Conservation (phyloP, 164 flowering plant genomes). For the Cinnamomum chago region DNA sequence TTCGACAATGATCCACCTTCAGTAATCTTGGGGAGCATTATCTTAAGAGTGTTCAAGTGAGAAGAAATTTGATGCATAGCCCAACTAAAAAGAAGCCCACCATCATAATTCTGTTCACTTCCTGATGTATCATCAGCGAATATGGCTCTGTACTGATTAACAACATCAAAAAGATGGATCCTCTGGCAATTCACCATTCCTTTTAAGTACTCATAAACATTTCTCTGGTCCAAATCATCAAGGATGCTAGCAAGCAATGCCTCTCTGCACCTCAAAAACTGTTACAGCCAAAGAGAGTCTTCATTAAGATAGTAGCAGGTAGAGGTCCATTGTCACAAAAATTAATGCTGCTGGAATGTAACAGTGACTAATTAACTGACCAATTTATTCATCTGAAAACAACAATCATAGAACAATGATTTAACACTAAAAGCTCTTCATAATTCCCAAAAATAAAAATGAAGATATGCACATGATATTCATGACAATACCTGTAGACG, state of each 20-base stretch:
- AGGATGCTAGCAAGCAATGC: slow-evolving; percentile 93
- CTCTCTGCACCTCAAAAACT: slow-evolving; percentile 96
- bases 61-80: slow-evolving; percentile 92
- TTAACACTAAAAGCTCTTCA: background rate
- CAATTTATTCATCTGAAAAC: background rate
- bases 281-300: slow-evolving; percentile 14
- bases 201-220: slow-evolving; percentile 85
- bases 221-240: slow-evolving; percentile 93
- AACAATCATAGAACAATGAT: background rate
- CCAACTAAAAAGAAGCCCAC: slow-evolving; percentile 99
- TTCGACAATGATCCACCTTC: slow-evolving; percentile 91
- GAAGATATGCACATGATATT: background rate
- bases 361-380: background rate
- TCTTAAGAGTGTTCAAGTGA: slow-evolving; percentile 75
- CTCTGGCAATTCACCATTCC: slow-evolving; percentile 89
- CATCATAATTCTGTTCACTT: slow-evolving; percentile 95
- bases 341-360: background rate
- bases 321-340: too few relatives aligned
- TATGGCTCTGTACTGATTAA: slow-evolving; percentile 94
- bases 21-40: slow-evolving; percentile 85
- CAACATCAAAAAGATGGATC: slow-evolving; percentile 95
- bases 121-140: slow-evolving; percentile 96
- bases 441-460: background rate
- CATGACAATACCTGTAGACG: slow-evolving; percentile 65
- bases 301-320: too few relatives aligned